phyloP scores from a whole-genome alignment of 2,329 filamentous ascomycete genomes.

The Stromatinia cepivora region DNA sequence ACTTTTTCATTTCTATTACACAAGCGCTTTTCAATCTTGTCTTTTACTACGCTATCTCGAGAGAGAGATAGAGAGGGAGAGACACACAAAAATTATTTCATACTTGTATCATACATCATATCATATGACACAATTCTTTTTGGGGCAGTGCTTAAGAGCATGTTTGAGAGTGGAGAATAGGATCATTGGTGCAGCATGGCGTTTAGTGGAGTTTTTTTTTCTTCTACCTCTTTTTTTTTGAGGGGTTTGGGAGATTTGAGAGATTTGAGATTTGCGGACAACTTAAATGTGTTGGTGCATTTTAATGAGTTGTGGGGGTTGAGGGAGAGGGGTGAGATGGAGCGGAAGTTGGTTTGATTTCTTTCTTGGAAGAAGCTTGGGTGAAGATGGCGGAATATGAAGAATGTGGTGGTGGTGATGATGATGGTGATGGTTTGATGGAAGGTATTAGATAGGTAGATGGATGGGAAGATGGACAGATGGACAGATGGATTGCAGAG shows the following conservation, averaged over 20 bases:
- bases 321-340: no score
- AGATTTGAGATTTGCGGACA: background rate
- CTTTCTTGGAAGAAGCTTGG: no score
- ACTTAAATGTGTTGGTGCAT: no score
- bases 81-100: conserved; percentile 1
- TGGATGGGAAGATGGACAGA: background rate
- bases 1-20: conserved; percentile 1
- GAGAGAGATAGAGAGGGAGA: no score
- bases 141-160: background rate
- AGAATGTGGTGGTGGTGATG: background rate
- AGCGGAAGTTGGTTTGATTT: no score
- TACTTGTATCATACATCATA: conserved; percentile 10
- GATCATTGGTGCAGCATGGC: conserved; percentile 9
- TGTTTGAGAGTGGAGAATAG: background rate
- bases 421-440: background rate
- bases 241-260: background rate
- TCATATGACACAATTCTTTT: conserved; percentile 4
- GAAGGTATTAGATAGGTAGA: background rate
- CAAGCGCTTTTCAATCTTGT: background rate
- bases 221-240: background rate
- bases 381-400: no score
- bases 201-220: background rate
- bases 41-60: background rate
- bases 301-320: no score
- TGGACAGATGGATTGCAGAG: background rate